phyloP scores from a whole-genome alignment of 2,329 filamentous ascomycete species.

The Phaeoacremonium minimum region DNA sequence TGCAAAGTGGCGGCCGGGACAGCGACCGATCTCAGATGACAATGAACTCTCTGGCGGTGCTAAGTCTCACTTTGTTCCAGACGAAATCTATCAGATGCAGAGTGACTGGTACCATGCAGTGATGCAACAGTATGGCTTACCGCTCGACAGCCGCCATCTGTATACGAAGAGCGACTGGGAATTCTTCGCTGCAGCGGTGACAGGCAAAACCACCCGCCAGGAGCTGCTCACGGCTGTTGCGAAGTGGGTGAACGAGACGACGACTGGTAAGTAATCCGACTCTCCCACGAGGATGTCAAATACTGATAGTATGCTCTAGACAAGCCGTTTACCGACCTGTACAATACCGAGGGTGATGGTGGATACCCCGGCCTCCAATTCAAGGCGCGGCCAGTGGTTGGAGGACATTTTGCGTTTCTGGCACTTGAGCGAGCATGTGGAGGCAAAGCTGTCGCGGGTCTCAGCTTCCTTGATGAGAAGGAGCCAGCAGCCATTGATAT shows the following conservation, averaged over 20 bases:
- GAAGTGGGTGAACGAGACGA: slow-evolving; percentile 79
- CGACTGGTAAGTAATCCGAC: slow-evolving; percentile 43
- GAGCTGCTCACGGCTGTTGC: slow-evolving; percentile 73
- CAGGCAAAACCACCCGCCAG: slow-evolving; percentile 61
- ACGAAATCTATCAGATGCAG: slow-evolving; percentile 72
- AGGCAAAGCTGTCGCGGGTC: slow-evolving; percentile 57
- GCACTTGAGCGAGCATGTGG: slow-evolving; percentile 77
- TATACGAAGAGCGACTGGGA: slow-evolving; percentile 92
- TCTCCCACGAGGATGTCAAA: neutral
- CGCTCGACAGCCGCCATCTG: slow-evolving; percentile 75
- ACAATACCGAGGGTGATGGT: slow-evolving; percentile 73
- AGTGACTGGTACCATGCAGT: slow-evolving; percentile 77
- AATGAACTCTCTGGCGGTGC: too few species aligned
- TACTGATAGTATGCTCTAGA: slow-evolving; percentile 36
- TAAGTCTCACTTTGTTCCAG: slow-evolving; percentile 58
- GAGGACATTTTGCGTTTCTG: slow-evolving; percentile 81
- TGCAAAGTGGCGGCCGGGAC: slow-evolving; percentile 11
- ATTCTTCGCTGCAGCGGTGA: slow-evolving; percentile 80
- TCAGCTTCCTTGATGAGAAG: slow-evolving; percentile 43
- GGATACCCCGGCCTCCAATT: slow-evolving; percentile 72
- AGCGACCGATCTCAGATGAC: slow-evolving; percentile 11
- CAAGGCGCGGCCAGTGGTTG: slow-evolving; percentile 78
- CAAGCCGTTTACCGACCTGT: slow-evolving; percentile 75
- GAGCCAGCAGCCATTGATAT: slow-evolving; percentile 26
- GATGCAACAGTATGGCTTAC: slow-evolving; percentile 76